Evolutionary conservation across 352 stramenopile genomes (phyloP), one percentile per base, ranked within the genome.

Genomic region (Phytophthora pistaciae): DNA sequence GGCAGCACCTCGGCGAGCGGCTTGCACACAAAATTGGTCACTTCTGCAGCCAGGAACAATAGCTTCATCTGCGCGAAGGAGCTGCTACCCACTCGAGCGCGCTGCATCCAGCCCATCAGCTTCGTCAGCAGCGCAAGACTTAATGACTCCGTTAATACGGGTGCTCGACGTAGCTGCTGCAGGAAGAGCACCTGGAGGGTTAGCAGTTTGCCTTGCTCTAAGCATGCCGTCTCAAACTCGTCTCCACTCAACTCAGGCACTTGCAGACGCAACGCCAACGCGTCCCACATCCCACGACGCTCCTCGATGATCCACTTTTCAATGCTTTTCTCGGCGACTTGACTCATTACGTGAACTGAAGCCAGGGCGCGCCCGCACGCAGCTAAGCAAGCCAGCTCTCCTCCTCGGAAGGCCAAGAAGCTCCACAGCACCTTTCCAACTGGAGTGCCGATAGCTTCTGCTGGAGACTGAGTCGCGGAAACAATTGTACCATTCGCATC

Each of bases 221-320:
- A 62, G 54, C 88, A 94, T 9, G 84, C 82, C 4, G 56, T 54
- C 57, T 96, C 90, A 49, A 96, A 95, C 52, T 96, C 90, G 3
- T 92, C 84, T 21, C 87, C 72, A 63, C 90, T 96, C 33, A 96
- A 62, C 55, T 96, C 90, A 7, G 90, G 90, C 21, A 96, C 81
- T 49, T 87, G 85, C 0, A 96, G 61, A 1, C 79, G 70, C 44
- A 82, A 60, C 5, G 90, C 84, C 31, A 95, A 72, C 7, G 80
- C 83, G 10, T 84, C 74, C 88, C 88, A 95, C 44, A 77, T 74
- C 0, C 83, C 84, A 21, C 78, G 79, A 4, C 88, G 84, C 44
- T 94, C 87, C 61, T 94, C 87, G 49, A 96, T 94, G 14, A 95
- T 74, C 87, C 87, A 95, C 49, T 91, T 92, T 68, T 95, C 88